Percentiles rank a stretch among this genome's conserved stretches.
These are phyloP conservation scores for sunflower (Helianthus annuus) DNA, from an alignment of 129 eudicot genomes.

Conservation along the genomic window DNA sequence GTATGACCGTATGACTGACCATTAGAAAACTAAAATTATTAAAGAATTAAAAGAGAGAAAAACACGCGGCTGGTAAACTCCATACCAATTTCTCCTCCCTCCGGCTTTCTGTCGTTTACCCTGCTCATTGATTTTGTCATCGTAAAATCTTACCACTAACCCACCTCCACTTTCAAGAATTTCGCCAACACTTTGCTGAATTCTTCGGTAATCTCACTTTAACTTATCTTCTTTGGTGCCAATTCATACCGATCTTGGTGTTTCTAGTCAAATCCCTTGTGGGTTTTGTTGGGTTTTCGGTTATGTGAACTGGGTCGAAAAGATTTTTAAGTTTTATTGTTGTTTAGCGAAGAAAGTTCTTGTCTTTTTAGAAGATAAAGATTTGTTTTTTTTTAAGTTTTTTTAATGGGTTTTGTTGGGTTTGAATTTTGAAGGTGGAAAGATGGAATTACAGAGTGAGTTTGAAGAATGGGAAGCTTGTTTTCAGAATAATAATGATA, in stretches of 20 bases:
- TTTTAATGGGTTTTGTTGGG: slow-evolving; percentile 66
- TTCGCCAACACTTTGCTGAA: background rate
- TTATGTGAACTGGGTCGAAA: slow-evolving; percentile 41
- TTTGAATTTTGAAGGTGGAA: slow-evolving; percentile 41
- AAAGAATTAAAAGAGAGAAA: slow-evolving; percentile 10
- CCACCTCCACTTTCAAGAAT: slow-evolving; percentile 18
- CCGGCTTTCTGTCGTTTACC: slow-evolving; percentile 28
- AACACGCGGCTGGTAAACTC: background rate
- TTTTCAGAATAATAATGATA: slow-evolving; percentile 30
- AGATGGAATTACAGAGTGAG: slow-evolving; percentile 66
- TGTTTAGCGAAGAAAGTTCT: slow-evolving; percentile 28
- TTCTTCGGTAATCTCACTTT: background rate
- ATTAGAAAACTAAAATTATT: slow-evolving; percentile 2
- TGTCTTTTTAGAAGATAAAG: slow-evolving; percentile 13
- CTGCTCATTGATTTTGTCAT: slow-evolving; percentile 27
- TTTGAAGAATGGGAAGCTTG: slow-evolving; percentile 90
- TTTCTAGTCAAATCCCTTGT: slow-evolving; percentile 12
- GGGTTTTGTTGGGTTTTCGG: slow-evolving; percentile 49
- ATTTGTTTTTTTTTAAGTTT: slow-evolving; percentile 51
- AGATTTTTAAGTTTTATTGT: slow-evolving; percentile 30
- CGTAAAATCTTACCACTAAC: slow-evolving; percentile 18
- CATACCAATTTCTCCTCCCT: slow-evolving; percentile 29
- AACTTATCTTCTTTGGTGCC: background rate
- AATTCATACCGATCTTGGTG: slow-evolving; percentile 27
- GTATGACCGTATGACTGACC: background rate